Evolutionary conservation across 2,329 filamentous ascomycete species (phyloP).

Genomic region (Hirsutella minnesotensis): DNA sequence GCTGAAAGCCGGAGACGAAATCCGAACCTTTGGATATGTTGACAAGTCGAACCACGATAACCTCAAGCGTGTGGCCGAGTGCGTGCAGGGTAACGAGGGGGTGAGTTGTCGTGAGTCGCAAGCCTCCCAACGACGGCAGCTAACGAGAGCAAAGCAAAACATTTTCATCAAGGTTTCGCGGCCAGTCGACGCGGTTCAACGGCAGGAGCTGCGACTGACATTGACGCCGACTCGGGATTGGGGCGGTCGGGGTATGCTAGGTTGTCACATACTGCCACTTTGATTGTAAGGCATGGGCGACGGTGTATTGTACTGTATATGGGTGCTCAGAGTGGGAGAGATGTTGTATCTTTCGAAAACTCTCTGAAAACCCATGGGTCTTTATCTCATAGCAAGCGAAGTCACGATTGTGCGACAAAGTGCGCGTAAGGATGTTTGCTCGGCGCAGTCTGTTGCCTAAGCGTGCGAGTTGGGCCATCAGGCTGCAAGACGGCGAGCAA

Average conservation of each 20-base stretch:
- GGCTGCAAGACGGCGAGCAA: neutral
- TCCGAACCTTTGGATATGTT: constrained; percentile 76
- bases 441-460: neutral
- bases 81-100: constrained; percentile 79
- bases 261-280: constrained; percentile 78
- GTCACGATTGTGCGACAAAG: neutral
- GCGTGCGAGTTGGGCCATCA: neutral
- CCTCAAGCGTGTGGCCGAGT: constrained; percentile 75
- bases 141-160: constrained; percentile 40
- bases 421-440: neutral
- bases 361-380: too few species aligned
- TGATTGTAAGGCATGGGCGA: constrained; percentile 28
- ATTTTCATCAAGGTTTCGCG: constrained; percentile 58
- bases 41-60: constrained; percentile 78
- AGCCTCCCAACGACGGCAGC: constrained; percentile 3
- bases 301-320: too few species aligned
- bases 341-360: too few species aligned
- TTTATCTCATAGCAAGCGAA: too few species aligned
- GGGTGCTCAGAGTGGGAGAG: too few species aligned
- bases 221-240: constrained; percentile 70
- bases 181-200: constrained; percentile 25
- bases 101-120: constrained; percentile 43
- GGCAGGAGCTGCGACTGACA: constrained; percentile 53
- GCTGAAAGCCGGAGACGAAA: constrained; percentile 65
- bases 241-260: constrained; percentile 82